Conservation (phyloP, 495 filamentous ascomycete genomes). For the Penicillium robsamsonii region DNA sequence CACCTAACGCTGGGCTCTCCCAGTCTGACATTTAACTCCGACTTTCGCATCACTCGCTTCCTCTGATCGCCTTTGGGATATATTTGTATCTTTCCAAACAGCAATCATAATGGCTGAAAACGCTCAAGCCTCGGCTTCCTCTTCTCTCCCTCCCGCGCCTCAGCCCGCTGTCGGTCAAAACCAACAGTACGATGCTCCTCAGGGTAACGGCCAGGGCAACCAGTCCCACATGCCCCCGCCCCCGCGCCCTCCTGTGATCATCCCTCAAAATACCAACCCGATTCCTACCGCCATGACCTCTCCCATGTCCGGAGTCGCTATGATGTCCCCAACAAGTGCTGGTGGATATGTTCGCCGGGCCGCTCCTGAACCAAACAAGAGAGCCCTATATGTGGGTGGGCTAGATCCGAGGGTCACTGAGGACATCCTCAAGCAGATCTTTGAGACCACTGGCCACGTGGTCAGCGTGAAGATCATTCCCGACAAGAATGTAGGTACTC, state of each 20-base stretch:
- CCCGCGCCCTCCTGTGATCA: slow-evolving; percentile 81
- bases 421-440: slow-evolving; percentile 95
- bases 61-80: slow-evolving; percentile 17
- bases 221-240: slow-evolving; percentile 88
- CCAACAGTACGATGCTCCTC: slow-evolving; percentile 65
- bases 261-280: slow-evolving; percentile 94
- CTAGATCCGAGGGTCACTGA: slow-evolving; percentile 95
- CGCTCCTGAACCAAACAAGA: slow-evolving; percentile 97
- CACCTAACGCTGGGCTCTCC: neutral
- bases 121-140: slow-evolving; percentile 50
- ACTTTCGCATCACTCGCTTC: slow-evolving; percentile 21
- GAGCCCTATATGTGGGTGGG: slow-evolving; percentile 93
- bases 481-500: slow-evolving; percentile 85
- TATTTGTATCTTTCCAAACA: slow-evolving; percentile 18
- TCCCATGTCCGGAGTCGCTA: slow-evolving; percentile 65
- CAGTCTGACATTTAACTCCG: slow-evolving; percentile 17
- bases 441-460: slow-evolving; percentile 97
- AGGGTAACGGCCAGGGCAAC: slow-evolving; percentile 59
- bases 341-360: slow-evolving; percentile 85
- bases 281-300: slow-evolving; percentile 92
- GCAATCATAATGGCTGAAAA: slow-evolving; percentile 64
- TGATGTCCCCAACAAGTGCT: slow-evolving; percentile 79
- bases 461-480: slow-evolving; percentile 99
- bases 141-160: slow-evolving; percentile 61
- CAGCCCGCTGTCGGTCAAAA: slow-evolving; percentile 65